These are phyloP conservation scores for Bipolaris cookei DNA, from an alignment of 2,329 filamentous ascomycete species.

Conservation along the genomic window DNA sequence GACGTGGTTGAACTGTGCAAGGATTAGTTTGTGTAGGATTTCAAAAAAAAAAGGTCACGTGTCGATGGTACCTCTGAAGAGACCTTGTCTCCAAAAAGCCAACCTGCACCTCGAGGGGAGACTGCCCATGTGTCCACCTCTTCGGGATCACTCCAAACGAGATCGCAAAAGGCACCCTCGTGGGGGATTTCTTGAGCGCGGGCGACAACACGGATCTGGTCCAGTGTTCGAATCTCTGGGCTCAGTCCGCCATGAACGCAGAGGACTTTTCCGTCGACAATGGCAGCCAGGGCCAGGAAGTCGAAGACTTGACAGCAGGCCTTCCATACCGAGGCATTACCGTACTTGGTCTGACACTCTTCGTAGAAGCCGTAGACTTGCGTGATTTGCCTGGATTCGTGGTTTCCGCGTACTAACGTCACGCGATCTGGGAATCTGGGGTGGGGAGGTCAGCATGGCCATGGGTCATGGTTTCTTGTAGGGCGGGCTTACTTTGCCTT, in stretches of 20 bases:
- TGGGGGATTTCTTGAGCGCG: constrained; percentile 94
- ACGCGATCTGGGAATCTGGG: constrained; percentile 72
- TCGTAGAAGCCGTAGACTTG: constrained; percentile 99
- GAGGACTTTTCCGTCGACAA: constrained; percentile 99
- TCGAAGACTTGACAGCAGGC: constrained; percentile 99
- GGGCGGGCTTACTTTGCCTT: constrained; percentile 67
- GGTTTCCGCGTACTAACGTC: constrained; percentile 78
- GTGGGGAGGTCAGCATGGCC: constrained; percentile 7
- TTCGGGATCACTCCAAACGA: constrained; percentile 90
- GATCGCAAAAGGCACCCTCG: constrained; percentile 96
- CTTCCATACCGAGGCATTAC: constrained; percentile 99
- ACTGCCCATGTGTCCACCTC: constrained; percentile 73
- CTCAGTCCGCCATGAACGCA: constrained; percentile 96
- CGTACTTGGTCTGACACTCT: constrained; percentile 97
- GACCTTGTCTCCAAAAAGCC: constrained; percentile 74
- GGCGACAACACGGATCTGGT: constrained; percentile 78
- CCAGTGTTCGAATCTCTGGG: constrained; percentile 93
- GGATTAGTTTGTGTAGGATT: constrained; percentile 2
- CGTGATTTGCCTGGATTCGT: constrained; percentile 98
- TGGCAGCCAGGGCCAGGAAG: constrained; percentile 93
- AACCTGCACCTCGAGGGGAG: constrained; percentile 71
- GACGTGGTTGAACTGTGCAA: constrained; percentile 70
- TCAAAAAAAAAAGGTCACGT: background rate
- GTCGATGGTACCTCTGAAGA: constrained; percentile 62
- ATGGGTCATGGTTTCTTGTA: background rate